phyloP scores from a whole-genome alignment of 1,284 basidiomycete species.

The Ceratobasidium sp. region DNA sequence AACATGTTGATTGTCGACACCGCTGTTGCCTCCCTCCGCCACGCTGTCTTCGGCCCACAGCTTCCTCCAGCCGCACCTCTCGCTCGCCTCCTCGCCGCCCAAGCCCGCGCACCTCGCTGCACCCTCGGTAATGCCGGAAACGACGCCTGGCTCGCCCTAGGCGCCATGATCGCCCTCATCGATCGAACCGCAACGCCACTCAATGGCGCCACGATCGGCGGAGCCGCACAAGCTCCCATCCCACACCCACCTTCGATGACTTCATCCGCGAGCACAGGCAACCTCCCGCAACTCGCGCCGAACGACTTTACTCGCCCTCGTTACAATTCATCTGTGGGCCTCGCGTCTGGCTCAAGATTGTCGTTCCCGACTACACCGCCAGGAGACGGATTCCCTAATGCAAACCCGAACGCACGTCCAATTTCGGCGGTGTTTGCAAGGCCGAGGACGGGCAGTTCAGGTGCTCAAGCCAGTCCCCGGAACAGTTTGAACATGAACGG shows the following conservation, averaged over 20 bases:
- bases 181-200: conserved; percentile 25
- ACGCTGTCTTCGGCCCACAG: conserved; percentile 23
- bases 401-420: conserved; percentile 32
- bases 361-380: conserved; percentile 14
- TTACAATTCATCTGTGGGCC: neutral
- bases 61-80: conserved; percentile 64
- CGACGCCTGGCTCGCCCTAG: conserved; percentile 71
- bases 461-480: neutral
- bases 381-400: conserved; percentile 7
- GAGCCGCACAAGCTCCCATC: conserved; percentile 20
- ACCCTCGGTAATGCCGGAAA: conserved; percentile 74
- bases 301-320: neutral
- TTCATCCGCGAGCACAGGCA: neutral
- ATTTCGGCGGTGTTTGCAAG: conserved; percentile 37
- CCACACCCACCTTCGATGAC: neutral
- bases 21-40: conserved; percentile 49
- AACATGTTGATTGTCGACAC: conserved; percentile 80
- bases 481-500: conserved; percentile 26
- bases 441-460: conserved; percentile 32
- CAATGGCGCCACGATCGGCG: conserved; percentile 31
- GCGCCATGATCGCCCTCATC: conserved; percentile 57
- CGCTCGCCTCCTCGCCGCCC: conserved; percentile 64
- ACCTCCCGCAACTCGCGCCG: neutral
- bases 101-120: conserved; percentile 56
- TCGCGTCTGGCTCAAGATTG: neutral